Evolutionary conservation across 129 eudicot genomes (phyloP).

Genomic region (Centrapalus pauciflorus): DNA sequence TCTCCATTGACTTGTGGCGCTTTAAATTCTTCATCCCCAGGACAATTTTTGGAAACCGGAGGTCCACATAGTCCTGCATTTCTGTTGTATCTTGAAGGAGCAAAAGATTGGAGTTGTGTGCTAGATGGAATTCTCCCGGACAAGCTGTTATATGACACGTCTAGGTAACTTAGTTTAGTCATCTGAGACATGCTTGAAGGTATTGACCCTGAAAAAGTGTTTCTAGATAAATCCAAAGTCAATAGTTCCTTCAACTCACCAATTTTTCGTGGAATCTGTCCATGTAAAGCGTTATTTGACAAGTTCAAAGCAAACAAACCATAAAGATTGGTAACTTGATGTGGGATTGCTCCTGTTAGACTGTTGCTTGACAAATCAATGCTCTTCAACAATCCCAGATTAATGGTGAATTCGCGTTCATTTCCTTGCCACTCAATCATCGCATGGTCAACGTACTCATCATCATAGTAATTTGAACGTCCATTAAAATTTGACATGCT

Average conservation of each 20-base stretch:
- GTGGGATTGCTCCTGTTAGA: slow-evolving; percentile 13
- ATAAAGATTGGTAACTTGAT: not conserved
- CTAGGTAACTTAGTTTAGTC: not conserved
- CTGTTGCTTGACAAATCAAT: slow-evolving; percentile 32
- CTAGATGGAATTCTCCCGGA: slow-evolving; percentile 19
- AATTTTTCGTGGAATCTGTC: slow-evolving; percentile 26
- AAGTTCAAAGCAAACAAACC: slow-evolving; percentile 18
- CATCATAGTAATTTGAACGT: no score
- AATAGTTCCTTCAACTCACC: no score
- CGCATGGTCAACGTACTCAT: not conserved
- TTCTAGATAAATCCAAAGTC: no score
- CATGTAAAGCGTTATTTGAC: slow-evolving; percentile 14
- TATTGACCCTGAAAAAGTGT: no score
- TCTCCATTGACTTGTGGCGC: not conserved
- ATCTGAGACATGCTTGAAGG: no score
- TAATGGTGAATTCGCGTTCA: not conserved
- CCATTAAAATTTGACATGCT: no score
- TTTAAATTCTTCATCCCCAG: no score
- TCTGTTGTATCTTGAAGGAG: not conserved
- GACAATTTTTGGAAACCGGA: no score
- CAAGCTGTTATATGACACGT: slow-evolving; percentile 12
- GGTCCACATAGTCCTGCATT: no score
- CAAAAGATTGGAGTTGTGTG: not conserved
- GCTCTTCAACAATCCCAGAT: not conserved
- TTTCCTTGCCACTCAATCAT: not conserved